Evolutionary conservation across 1,139 yeast genomes (phyloP), one percentile per base, ranked within the genome.

Genomic region (Nakaseomyces sp.): DNA sequence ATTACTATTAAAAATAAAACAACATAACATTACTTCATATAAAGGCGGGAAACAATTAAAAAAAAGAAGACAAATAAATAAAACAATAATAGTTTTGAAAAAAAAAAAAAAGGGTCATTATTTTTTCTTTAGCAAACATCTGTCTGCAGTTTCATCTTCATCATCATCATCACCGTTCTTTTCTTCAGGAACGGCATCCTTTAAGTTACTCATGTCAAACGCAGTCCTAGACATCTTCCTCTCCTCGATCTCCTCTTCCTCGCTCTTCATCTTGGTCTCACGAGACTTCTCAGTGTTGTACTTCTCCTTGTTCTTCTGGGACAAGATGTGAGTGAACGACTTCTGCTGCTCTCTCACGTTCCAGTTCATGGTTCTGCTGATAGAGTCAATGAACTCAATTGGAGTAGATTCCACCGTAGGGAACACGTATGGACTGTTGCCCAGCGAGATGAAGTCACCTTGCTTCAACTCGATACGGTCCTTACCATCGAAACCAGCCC

Each of bases 401-500:
- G 79, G 76, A 4, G 82, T 73, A 1, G 87, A 74, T 46, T 80
- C 76, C 3, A 86, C 87, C 0, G 95, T 86, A 5, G 95, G 95
- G 67, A 85, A 85, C 5, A 94, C 88, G 65, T 74, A 86, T 24
- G 86, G 85, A 43, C 86, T 76, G 0, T 94, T 94, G 43, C 76
- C 77, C 12, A 86, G 74, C 0, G 86, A 78, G 17, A 86, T 87
- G 55, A 81, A 85, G 58, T 82, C 84, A 3, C 95, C 94, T 47
- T 76, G 77, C 29, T 66, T 61, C 42, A 86, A 63, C 57, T 85
- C 91, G 1, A 82, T 78, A 31, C 94, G 68, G 13, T 77, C 77
- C 49, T 88, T 77, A 6, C 96, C 96, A 61, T 87, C 96, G 58
- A 87, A 86, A 3, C 94, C 79, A 0, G 91, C 89, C 94, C 94